These are phyloP conservation scores for Zoysia matrella DNA, from an alignment of 202 grass and related monocot species.

Conservation along the genomic window DNA sequence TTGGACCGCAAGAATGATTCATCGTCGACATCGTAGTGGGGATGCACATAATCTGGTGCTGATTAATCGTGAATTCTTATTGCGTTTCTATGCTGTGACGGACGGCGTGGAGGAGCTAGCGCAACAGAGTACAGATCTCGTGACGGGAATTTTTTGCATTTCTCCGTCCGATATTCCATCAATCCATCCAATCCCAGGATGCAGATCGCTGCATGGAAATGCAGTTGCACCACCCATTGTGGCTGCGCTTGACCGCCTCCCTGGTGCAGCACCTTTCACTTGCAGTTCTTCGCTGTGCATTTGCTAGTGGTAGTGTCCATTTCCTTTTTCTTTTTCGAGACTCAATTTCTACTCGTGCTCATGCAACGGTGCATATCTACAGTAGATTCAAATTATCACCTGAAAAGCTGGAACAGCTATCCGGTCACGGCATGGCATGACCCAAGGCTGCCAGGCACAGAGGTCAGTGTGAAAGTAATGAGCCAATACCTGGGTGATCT, in stretches of 20 bases:
- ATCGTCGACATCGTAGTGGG: conserved; percentile 27
- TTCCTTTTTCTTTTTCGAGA: background rate
- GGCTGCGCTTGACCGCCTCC: background rate
- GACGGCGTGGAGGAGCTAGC: background rate
- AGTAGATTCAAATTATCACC: conserved; percentile 24
- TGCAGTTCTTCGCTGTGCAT: background rate
- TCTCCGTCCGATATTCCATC: background rate
- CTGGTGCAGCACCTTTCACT: background rate
- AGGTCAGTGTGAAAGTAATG: conserved; percentile 20
- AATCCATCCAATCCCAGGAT: background rate
- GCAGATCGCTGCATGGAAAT: background rate
- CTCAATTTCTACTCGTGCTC: too few relatives aligned
- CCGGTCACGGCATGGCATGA: conserved; percentile 26
- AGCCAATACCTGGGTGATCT: background rate
- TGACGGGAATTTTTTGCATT: conserved; percentile 7
- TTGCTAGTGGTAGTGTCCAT: background rate
- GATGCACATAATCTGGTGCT: conserved; percentile 37
- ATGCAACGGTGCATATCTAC: conserved; percentile 10
- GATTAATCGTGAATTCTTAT: conserved; percentile 20
- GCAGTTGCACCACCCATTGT: conserved; percentile 2
- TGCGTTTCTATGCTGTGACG: background rate
- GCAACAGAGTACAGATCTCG: background rate
- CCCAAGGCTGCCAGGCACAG: conserved; percentile 24
- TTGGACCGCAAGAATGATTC: conserved; percentile 18
- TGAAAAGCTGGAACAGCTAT: conserved; percentile 36